phyloP scores from a whole-genome alignment of 2,329 filamentous ascomycete species.

The Colletotrichum acutatum region DNA sequence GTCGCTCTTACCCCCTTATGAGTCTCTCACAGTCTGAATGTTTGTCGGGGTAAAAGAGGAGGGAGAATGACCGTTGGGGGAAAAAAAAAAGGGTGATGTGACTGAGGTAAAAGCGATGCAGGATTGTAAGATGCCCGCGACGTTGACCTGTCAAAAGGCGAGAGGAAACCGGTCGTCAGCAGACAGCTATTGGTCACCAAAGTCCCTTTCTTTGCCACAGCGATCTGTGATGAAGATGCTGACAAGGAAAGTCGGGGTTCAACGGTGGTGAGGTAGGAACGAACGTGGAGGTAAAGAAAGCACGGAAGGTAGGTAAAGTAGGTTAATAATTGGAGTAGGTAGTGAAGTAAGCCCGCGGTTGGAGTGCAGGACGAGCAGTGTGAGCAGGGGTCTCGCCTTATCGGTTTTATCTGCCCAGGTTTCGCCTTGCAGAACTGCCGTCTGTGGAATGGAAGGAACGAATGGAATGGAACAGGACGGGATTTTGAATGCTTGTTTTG shows the following conservation, averaged over 20 bases:
- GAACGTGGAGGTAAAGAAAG: too few relatives aligned
- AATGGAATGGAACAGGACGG: neutral
- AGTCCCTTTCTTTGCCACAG: neutral
- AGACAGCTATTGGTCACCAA: neutral
- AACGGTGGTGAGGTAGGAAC: neutral
- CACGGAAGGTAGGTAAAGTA: neutral
- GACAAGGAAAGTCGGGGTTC: neutral
- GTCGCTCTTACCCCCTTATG: neutral
- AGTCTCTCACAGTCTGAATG: neutral
- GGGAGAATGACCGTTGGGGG: neutral
- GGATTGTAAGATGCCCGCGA: neutral
- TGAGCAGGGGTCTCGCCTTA: neutral
- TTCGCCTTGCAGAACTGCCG: neutral
- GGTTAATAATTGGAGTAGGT: neutral
- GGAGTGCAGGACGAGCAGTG: neutral
- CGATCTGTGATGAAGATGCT: neutral
- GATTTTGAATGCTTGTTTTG: neutral
- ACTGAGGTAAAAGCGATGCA: neutral
- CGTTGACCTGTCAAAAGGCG: neutral
- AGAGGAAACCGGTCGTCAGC: neutral
- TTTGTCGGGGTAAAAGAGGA: neutral
- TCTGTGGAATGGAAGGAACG: neutral
- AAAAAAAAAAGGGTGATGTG: neutral
- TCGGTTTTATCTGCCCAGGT: neutral
- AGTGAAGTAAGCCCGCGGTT: neutral